These are phyloP conservation scores for Huntiella omanensis DNA, from an alignment of 2,329 filamentous ascomycete species.

Conservation along the genomic window DNA sequence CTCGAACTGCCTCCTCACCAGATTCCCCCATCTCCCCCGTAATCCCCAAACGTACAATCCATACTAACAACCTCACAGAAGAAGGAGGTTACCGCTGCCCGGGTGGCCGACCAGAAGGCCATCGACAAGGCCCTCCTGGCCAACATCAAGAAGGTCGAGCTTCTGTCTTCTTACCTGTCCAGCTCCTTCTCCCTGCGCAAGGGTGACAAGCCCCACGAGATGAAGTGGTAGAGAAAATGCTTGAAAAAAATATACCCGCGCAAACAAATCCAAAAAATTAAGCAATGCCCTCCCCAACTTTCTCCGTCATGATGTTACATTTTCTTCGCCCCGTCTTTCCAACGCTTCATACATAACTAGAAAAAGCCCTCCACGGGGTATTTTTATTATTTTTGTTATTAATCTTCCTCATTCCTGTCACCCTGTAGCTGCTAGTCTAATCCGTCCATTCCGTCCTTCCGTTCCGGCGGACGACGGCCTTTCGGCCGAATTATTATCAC, in stretches of 20 bases:
- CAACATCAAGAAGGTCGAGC: constrained; percentile 95
- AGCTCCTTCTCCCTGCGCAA: constrained; percentile 97
- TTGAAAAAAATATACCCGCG: constrained; percentile 11
- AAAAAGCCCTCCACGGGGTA: no score
- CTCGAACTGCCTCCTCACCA: no score
- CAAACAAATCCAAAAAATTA: constrained; percentile 15
- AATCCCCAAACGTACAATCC: not conserved
- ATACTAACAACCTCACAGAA: constrained; percentile 40
- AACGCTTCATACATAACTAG: no score
- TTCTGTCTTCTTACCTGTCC: constrained; percentile 83
- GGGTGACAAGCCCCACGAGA: constrained; percentile 99
- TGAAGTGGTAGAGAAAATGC: constrained; percentile 68
- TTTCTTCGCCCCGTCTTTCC: no score
- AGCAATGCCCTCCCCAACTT: not conserved
- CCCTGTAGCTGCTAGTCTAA: no score
- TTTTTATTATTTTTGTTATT: no score
- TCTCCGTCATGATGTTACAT: no score
- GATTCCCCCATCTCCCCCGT: not conserved
- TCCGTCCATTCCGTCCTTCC: no score
- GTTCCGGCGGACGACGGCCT: no score
- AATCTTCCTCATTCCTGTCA: no score
- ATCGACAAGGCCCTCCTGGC: constrained; percentile 91
- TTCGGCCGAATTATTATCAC: no score
- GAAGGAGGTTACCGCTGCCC: constrained; percentile 85
- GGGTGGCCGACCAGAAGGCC: constrained; percentile 93